These are phyloP conservation scores for Colletotrichum sidae DNA, from an alignment of 2,329 filamentous ascomycete species.

Conservation along the genomic window DNA sequence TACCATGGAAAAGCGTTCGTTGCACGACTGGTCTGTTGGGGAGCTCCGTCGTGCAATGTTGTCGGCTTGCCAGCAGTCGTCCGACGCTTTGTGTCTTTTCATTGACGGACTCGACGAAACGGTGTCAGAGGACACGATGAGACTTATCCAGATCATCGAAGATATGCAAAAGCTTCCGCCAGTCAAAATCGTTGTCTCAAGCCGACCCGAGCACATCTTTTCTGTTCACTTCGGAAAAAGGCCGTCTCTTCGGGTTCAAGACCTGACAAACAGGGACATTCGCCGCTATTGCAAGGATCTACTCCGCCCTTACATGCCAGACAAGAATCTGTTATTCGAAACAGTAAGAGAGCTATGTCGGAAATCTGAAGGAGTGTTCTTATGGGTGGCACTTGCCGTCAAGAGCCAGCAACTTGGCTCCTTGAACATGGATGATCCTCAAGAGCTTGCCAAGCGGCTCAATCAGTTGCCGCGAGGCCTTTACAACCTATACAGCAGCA, in stretches of 20 bases:
- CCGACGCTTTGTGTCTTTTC: not conserved
- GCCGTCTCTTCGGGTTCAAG: not conserved
- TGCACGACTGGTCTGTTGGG: conserved; percentile 3
- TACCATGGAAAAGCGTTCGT: not conserved
- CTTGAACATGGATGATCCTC: not conserved
- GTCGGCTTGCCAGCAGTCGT: not conserved
- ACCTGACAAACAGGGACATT: not conserved
- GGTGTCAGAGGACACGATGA: not conserved
- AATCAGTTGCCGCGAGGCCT: not conserved
- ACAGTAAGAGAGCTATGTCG: not conserved
- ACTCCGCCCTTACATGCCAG: not conserved
- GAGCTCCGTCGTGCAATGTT: not conserved
- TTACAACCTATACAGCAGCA: not conserved
- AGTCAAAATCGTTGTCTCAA: not conserved
- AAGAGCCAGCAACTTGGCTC: not conserved
- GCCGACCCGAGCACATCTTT: not conserved
- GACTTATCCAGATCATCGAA: not conserved
- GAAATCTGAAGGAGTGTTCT: not conserved
- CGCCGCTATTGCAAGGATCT: not conserved
- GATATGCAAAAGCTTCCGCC: not conserved
- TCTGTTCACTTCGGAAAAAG: not conserved
- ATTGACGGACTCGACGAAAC: conserved; percentile 7
- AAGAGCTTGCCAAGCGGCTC: not conserved
- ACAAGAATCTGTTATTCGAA: not conserved
- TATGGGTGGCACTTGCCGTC: conserved; percentile 1